Base-by-base conservation (phyloP, 495 filamentous ascomycete species). In the Xylaria castorea region DNA sequence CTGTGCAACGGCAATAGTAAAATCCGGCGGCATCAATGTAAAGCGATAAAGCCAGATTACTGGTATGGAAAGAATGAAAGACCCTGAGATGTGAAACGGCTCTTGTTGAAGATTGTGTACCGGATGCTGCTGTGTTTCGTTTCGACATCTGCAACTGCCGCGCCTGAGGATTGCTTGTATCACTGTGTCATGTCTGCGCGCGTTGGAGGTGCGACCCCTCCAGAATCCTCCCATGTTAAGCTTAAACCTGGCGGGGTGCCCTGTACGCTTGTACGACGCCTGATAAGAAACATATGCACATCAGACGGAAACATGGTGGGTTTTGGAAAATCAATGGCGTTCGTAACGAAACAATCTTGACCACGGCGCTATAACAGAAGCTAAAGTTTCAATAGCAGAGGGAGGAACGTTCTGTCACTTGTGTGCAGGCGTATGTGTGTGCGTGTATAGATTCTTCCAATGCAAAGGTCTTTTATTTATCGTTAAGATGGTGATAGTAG, bases 81-180 rank as follows among this genome's bases (percentile, higher is more conserved):
- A 44, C 60, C 42, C 62, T 46, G 7, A n/a, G 25, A 64, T 53
- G 30, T 71, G 68, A 71, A 71, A 70, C 68, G 5, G 18, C 55
- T 70, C 40, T 46, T 62, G 68, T 70, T 70, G 40, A 70, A 70
- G 68, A 50, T 70, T 22, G 55, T 61, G n/a, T 50, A n/a, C 46
- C 50, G 50, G 32, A 68, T 42, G 65, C 66, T 27, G 66, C 44
- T 27, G 55, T 58, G 55, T 70, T 70, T 70, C 53, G 67, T 70
- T 70, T 61, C 67, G 20, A 51, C 38, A 53, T 32, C n/a, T 58
- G 46, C 36, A 57, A 46, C 66, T 34, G 65, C 65, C 48, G 48
- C 48, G 64, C 32, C 44, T 46, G 30, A n/a, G 64, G 11, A 32
- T 38, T n/a, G 51, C 20, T 38, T 58, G 66, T 30, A 44, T 58